Base-by-base conservation (phyloP, 2,329 filamentous ascomycete species). In the Metarhizium guizhouense region DNA sequence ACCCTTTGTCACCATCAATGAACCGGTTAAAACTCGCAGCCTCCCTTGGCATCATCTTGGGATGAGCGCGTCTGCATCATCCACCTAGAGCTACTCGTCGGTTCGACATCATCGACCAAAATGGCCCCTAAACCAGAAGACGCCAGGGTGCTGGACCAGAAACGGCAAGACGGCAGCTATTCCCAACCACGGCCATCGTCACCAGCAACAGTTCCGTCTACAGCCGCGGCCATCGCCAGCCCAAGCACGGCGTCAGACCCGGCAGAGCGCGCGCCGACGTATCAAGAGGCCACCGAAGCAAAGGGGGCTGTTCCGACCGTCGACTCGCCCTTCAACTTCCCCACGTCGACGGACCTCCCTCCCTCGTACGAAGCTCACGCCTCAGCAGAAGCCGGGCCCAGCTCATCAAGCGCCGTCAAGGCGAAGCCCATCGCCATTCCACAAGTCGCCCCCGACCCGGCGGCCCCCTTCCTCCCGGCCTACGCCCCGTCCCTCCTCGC, bases 371-470 rank as follows among this genome's bases (percentile, higher is more conserved):
- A 57, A 14, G 48, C 50, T 18, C 34, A 29, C 45, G 47, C 14
- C 11, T 4, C 34, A 5, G 50, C 45, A 30, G 45, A 54, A 51
- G 34, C 53, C 54, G 42, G n/a, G 18, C 42, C 42, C 18, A 16
- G 56, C 25, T 40, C 14, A n/a, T 50, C 55, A 43, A 14, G 30
- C 54, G 16, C 25, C 32, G 38, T 6, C 45, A 10, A 8, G 34
- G 57, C 62, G 25, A 64, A 61, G 7, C 71, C 68, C 11, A 70
- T 76, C 47, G 72, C 69, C n/a, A 71, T 75, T 30, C 74, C 74
- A 0, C 75, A 77, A 56, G 57, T 65, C 29, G 59, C 55, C 1
- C 63, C 74, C 0, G 64, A 65, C 4, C 58, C 67, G 4, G 65
- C 70, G 1, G 64, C 74, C 0, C 69, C 73, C 0, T 74, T 77